Conservation (phyloP, 2,329 filamentous ascomycete species). For the Venturiaceae sp. region DNA sequence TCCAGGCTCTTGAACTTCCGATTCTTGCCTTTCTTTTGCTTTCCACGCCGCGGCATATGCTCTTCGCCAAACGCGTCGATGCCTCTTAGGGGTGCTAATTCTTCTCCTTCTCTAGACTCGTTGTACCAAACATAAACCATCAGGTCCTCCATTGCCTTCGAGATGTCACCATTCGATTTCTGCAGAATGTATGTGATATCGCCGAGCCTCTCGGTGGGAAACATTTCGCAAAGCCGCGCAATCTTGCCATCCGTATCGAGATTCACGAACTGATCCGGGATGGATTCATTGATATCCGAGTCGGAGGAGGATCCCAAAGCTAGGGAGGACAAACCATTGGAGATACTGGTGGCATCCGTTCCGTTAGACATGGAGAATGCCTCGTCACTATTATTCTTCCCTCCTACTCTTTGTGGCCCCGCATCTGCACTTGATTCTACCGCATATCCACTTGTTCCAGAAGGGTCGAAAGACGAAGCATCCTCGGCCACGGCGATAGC, state of each 20-base stretch:
- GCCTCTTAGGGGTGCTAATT: slow-evolving; percentile 49
- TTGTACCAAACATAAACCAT: slow-evolving; percentile 72
- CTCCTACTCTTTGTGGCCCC: background rate
- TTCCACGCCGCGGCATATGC: slow-evolving; percentile 31
- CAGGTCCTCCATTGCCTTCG: slow-evolving; percentile 66
- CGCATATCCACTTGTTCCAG: slow-evolving; percentile 49
- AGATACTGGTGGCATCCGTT: slow-evolving; percentile 41
- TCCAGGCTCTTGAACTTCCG: slow-evolving; percentile 19
- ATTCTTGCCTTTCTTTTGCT: slow-evolving; percentile 34
- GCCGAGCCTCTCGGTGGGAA: slow-evolving; percentile 56
- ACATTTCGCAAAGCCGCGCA: slow-evolving; percentile 56
- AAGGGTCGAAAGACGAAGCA: slow-evolving; percentile 63
- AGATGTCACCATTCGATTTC: slow-evolving; percentile 57
- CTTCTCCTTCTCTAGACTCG: slow-evolving; percentile 42
- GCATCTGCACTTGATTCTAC: slow-evolving; percentile 21
- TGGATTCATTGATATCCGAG: slow-evolving; percentile 5
- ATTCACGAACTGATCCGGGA: slow-evolving; percentile 22
- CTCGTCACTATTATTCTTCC: slow-evolving; percentile 19
- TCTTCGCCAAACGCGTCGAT: slow-evolving; percentile 71
- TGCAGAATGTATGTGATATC: slow-evolving; percentile 59
- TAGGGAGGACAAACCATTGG: slow-evolving; percentile 33
- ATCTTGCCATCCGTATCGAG: slow-evolving; percentile 54
- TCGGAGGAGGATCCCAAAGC: slow-evolving; percentile 17
- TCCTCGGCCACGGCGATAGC: slow-evolving; percentile 57
- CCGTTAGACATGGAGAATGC: slow-evolving; percentile 31